Base-by-base conservation (phyloP, 371 early-diverging fungal genomes). In the Polyrhizophydium stewartii region DNA sequence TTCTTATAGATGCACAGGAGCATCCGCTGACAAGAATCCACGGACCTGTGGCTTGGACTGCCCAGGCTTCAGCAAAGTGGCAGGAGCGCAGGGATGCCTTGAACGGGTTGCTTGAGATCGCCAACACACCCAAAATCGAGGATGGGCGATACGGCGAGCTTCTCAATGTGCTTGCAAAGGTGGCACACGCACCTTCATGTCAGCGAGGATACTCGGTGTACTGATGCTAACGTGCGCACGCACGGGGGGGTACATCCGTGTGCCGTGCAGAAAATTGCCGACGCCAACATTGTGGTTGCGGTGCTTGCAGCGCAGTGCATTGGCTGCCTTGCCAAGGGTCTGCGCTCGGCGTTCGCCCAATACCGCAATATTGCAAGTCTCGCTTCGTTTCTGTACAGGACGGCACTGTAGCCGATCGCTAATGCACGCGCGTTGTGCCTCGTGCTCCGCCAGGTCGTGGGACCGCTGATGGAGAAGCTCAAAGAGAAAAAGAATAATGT, bases 401-500 rank as follows among this genome's bases (percentile, higher is more conserved):
- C 2, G 27, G 38, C 7, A 16, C 38, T 16, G 38, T 6, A 10
- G 38, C 38, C 38, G 38, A 10, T n/a, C n/a, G n/a, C n/a, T n/a
- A n/a, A n/a, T n/a, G n/a, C n/a, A n/a, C 38, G 16, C 7, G 10
- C 16, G 38, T 13, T n/a, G n/a, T n/a, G n/a, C n/a, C n/a, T n/a
- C n/a, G n/a, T n/a, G 21, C 30, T 0, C 13, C 17, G 55, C 2
- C 19, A 64, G 64, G 76, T 78, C 27, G 61, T 86, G 33, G 60
- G 71, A 3, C 89, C 91, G 7, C 74, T 96, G 56, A 72, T 95
- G 38, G 97, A 96, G 69, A 90, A 89, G 64, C 77, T 92, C 16
- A 98, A 98, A 66, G 98, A 98, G 69, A 91, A 93, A 64, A 97
- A 97, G 65, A 82, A 84, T 43, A 85, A 83, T 0, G 91, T 95